Evolutionary conservation across 306 rosid genomes (phyloP).

Genomic region (Sicyos baderoa): DNA sequence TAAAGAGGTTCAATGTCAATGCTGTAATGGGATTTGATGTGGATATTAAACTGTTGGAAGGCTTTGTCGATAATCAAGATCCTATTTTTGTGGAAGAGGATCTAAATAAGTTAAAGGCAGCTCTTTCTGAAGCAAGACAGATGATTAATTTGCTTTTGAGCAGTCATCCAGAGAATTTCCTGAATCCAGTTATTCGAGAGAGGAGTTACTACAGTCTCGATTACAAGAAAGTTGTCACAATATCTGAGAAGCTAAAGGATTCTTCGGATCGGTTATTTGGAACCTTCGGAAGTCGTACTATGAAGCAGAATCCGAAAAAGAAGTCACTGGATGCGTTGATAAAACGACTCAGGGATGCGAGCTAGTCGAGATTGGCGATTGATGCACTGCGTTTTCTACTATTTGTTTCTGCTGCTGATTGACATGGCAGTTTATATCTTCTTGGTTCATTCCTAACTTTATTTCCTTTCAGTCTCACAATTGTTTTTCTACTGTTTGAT

Average conservation of each 20-base stretch:
- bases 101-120: slow-evolving; percentile 56
- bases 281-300: slow-evolving; percentile 77
- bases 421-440: slow-evolving; percentile 34
- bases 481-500: slow-evolving; percentile 28
- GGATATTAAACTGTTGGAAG: slow-evolving; percentile 70
- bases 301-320: slow-evolving; percentile 88
- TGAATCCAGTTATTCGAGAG: slow-evolving; percentile 92
- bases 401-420: slow-evolving; percentile 29
- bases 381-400: slow-evolving; percentile 25
- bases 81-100: slow-evolving; percentile 65
- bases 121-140: slow-evolving; percentile 75
- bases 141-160: slow-evolving; percentile 69
- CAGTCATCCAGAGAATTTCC: slow-evolving; percentile 84
- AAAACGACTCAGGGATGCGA: slow-evolving; percentile 83
- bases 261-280: slow-evolving; percentile 86
- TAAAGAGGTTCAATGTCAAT: slow-evolving; percentile 64
- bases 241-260: slow-evolving; percentile 86
- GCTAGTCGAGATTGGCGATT: slow-evolving; percentile 41
- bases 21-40: slow-evolving; percentile 76
- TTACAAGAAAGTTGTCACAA: slow-evolving; percentile 61
- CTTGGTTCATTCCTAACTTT: slow-evolving; percentile 37
- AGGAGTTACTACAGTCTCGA: slow-evolving; percentile 79
- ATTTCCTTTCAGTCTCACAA: slow-evolving; percentile 27
- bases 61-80: slow-evolving; percentile 83
- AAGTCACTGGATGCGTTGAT: slow-evolving; percentile 75